These are phyloP conservation scores for Psidium guajava DNA, from an alignment of 345 rosid species.

Conservation along the genomic window DNA sequence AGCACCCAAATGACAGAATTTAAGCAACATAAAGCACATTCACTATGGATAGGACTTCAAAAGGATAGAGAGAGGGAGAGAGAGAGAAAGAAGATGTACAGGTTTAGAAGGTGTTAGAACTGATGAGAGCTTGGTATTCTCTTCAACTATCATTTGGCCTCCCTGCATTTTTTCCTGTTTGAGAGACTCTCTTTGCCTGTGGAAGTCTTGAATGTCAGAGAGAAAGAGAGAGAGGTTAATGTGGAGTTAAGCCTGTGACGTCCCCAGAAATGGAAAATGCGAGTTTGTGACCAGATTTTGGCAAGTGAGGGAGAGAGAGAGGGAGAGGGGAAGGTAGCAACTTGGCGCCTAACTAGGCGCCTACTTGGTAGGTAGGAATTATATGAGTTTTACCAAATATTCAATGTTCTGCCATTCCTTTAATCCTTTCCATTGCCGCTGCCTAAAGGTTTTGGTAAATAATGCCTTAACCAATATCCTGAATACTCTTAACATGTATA, in stretches of 20 bases:
- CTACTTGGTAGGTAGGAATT: neutral
- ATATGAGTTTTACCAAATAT: neutral
- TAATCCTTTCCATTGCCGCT: neutral
- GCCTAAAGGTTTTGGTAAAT: neutral
- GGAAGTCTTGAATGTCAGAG: neutral
- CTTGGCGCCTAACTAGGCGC: neutral
- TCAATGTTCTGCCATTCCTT: neutral
- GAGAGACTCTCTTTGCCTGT: neutral
- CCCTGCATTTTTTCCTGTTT: slow-evolving; percentile 5
- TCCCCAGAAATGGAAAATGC: neutral
- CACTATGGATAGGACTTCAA: neutral
- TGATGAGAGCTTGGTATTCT: slow-evolving; percentile 6
- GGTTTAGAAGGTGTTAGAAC: slow-evolving; percentile 10
- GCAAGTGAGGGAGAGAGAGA: neutral
- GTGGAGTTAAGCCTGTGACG: neutral
- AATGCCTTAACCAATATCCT: neutral
- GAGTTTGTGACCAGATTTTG: neutral
- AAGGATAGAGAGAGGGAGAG: neutral
- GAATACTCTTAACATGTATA: neutral
- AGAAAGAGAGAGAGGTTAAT: neutral
- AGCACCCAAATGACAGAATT: neutral
- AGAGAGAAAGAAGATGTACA: neutral
- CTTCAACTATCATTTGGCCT: slow-evolving; percentile 11
- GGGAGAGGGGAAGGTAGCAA: neutral
- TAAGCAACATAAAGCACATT: neutral